A percentile compares a stretch with the other conserved stretches of the same genome.
These are phyloP conservation scores for Colletotrichum gigasporum DNA, from an alignment of 2,329 filamentous ascomycete species.

Conservation along the genomic window DNA sequence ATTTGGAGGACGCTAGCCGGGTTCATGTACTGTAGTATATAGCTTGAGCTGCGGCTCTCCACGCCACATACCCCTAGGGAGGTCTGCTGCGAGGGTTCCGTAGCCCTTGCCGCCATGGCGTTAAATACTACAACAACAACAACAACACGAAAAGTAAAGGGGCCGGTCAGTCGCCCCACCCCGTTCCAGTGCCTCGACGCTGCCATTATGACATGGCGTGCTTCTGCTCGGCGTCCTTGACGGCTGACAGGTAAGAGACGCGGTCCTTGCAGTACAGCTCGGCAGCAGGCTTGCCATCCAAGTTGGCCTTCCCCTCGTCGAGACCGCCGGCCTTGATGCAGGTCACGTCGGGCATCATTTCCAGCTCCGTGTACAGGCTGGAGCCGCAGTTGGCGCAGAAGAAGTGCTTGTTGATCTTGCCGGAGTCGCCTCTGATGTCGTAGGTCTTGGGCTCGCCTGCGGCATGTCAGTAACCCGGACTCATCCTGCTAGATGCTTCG, in stretches of 20 bases:
- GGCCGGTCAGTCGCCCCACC: too few species aligned
- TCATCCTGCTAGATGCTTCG: rapidly evolving
- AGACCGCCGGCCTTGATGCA: constrained; percentile 61
- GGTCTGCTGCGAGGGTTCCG: too few species aligned
- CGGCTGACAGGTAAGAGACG: constrained; percentile 50
- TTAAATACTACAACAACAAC: too few species aligned
- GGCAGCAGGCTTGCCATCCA: constrained; percentile 53
- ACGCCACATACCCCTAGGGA: too few species aligned
- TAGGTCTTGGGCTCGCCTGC: constrained; percentile 57
- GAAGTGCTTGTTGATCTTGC: constrained; percentile 65
- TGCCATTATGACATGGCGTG: not conserved
- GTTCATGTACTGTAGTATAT: too few species aligned
- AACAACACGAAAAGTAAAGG: too few species aligned
- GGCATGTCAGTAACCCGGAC: not conserved
- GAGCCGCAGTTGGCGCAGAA: constrained; percentile 64
- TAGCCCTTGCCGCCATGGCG: too few species aligned
- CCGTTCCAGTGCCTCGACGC: not conserved
- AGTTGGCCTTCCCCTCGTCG: constrained; percentile 55
- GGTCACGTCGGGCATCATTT: constrained; percentile 60
- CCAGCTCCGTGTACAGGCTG: constrained; percentile 60
- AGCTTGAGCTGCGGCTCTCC: too few species aligned
- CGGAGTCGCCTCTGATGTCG: constrained; percentile 56
- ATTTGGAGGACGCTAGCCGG: too few species aligned
- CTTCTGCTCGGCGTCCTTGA: constrained; percentile 59
- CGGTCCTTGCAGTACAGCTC: constrained; percentile 65